A percentile compares a stretch with the other conserved stretches of the same genome.
These are phyloP conservation scores for Crotalaria pallida DNA, from an alignment of 306 rosid genomes.

Conservation along the genomic window DNA sequence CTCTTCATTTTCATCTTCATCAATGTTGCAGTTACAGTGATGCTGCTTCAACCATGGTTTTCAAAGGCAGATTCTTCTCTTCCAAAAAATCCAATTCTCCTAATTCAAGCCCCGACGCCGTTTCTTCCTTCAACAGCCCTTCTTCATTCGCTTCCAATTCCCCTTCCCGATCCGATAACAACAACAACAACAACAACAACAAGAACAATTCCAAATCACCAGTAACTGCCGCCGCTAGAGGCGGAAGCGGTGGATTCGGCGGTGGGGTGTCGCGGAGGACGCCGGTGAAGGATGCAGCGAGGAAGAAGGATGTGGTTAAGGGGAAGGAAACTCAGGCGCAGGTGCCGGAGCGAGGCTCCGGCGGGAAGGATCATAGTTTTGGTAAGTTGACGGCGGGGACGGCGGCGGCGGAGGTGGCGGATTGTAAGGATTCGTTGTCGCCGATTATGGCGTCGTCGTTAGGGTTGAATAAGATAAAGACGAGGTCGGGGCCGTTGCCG, in stretches of 20 bases:
- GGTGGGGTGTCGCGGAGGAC: slow-evolving; percentile 24
- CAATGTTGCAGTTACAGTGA: slow-evolving; percentile 36
- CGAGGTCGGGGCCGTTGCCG: slow-evolving; percentile 97
- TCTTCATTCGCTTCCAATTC: slow-evolving; percentile 69
- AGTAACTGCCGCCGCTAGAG: not conserved
- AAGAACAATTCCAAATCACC: slow-evolving; percentile 44
- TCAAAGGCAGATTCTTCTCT: slow-evolving; percentile 92
- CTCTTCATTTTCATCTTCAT: not conserved
- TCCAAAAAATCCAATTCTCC: slow-evolving; percentile 75
- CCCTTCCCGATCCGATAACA: slow-evolving; percentile 86
- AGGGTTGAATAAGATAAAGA: slow-evolving; percentile 84
- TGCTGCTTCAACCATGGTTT: slow-evolving; percentile 70
- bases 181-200: slow-evolving; percentile 72
- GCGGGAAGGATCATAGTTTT: too few relatives aligned
- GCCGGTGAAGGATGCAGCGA: slow-evolving; percentile 40
- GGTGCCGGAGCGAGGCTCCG: slow-evolving; percentile 24
- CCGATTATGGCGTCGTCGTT: slow-evolving; percentile 93
- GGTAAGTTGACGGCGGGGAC: slow-evolving; percentile 21
- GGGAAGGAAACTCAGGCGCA: slow-evolving; percentile 38
- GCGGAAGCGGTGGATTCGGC: not conserved
- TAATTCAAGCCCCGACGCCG: slow-evolving; percentile 69
- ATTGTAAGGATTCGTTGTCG: slow-evolving; percentile 54
- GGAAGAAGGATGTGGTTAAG: slow-evolving; percentile 50
- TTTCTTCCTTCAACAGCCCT: slow-evolving; percentile 49
- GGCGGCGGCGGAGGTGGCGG: slow-evolving; percentile 32